Evolutionary conservation across 805 yeast species (phyloP), one percentile per base, ranked within the genome.

Genomic region (Ogataea methylovora): DNA sequence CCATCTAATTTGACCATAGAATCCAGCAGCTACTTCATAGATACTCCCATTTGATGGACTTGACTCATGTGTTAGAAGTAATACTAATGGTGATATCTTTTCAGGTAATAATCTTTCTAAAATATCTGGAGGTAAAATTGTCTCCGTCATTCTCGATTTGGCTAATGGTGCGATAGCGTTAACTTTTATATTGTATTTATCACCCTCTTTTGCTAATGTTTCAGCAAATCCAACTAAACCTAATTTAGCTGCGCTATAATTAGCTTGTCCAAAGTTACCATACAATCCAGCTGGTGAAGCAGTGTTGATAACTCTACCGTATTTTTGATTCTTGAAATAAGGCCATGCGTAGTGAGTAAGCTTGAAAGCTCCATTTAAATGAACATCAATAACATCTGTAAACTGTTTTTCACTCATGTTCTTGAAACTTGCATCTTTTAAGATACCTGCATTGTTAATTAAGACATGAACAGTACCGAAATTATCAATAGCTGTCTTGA

Each of bases 261-360:
- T 90, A 27, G 95, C 76, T 64, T 90, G 98, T 32, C 98, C 98
- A 62, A 88, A 90, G 63, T 87, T 87, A 42, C 98, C 98, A 57
- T 82, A 90, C 44, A 90, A 69, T 16, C 98, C 98, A 24, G 97
- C 97, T 4, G 97, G 96, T 4, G 96, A 87, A 19, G 95, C 78
- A n/a, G 97, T 88, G 71, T 86, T 88, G 49, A 90, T 62, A 48
- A 90, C 72, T 49, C 97, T 73, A 44, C 98, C 98, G 53, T 69
- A 90, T 41, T 76, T 74, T 60, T 92, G 97, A 44, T 83, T 63
- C 55, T 76, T 76, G 67, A 90, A 75, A 54, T 82, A 69, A 8
- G 90, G 87, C 97, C 97, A 90, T 26, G 96, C 95, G 16, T 94
- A 88, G 47, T 73, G 71, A 29, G 95, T 79, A 35, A 84, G 76